Evolutionary conservation across 1,284 basidiomycete genomes (phyloP).

Genomic region (Ustilago xerochloae): DNA sequence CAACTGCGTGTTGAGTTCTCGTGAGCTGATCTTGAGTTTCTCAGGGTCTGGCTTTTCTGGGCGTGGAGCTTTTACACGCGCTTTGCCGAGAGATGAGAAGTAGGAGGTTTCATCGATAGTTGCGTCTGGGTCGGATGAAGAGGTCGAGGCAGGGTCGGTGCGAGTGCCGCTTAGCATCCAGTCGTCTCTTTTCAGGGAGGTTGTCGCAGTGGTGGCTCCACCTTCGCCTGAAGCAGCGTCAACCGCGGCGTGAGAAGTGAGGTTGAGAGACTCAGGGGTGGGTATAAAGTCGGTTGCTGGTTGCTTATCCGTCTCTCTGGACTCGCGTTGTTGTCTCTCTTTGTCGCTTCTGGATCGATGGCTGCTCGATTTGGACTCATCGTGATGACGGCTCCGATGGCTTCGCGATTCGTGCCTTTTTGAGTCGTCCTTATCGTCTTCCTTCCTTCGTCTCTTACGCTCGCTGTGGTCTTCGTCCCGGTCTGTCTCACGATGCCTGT

Average conservation of each 20-base stretch:
- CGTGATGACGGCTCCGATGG: neutral
- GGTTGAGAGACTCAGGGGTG: constrained; percentile 78
- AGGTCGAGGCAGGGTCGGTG: neutral
- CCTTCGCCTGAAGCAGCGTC: constrained; percentile 54
- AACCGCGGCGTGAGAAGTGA: constrained; percentile 74
- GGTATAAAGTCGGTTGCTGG: constrained; percentile 79
- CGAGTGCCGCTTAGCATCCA: constrained; percentile 79
- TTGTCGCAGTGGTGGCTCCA: constrained; percentile 70
- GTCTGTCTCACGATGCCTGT: constrained; percentile 9
- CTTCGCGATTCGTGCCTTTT: neutral
- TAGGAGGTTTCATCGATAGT: constrained; percentile 12
- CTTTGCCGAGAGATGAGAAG: constrained; percentile 83
- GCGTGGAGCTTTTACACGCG: constrained; percentile 72
- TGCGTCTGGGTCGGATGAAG: constrained; percentile 31
- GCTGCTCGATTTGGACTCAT: constrained; percentile 80
- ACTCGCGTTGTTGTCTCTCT: constrained; percentile 69
- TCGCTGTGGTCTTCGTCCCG: constrained; percentile 14
- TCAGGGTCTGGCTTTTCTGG: constrained; percentile 77
- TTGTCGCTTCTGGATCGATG: constrained; percentile 71
- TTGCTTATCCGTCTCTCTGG: constrained; percentile 71
- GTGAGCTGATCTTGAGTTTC: constrained; percentile 73
- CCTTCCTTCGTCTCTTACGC: constrained; percentile 66
- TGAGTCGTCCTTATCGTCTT: constrained; percentile 6
- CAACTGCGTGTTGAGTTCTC: constrained; percentile 84
- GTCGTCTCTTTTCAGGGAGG: constrained; percentile 79